Percentiles rank a stretch among this genome's conserved stretches.
These are phyloP conservation scores for Pseudocercospora macadamiae DNA, from an alignment of 2,329 filamentous ascomycete genomes.

Conservation along the genomic window DNA sequence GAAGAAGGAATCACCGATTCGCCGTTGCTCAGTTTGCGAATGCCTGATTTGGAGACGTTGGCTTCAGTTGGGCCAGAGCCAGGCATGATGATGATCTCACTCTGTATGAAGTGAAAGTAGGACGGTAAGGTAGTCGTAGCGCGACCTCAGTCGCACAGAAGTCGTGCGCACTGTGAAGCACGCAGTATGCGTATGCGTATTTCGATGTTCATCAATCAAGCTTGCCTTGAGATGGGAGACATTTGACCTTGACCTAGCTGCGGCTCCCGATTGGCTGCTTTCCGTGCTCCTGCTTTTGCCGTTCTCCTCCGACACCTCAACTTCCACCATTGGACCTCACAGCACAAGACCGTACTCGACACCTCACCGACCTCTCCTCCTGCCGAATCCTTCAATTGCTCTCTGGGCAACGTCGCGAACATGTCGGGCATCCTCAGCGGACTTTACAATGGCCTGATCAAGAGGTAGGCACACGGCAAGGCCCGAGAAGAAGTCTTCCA, in stretches of 20 bases:
- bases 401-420: conserved; percentile 22
- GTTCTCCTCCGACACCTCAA: conserved; percentile 6
- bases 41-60: conserved; percentile 49
- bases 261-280: conserved; percentile 12
- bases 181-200: too few species aligned
- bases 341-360: background rate
- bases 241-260: conserved; percentile 11
- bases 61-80: conserved; percentile 51
- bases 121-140: too few species aligned
- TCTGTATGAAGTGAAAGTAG: too few species aligned
- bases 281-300: background rate
- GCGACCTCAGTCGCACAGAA: background rate
- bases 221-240: background rate
- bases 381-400: background rate
- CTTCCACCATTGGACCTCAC: conserved; percentile 3
- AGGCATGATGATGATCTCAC: background rate
- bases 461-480: conserved; percentile 53
- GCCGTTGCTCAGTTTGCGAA: conserved; percentile 74
- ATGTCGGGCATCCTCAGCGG: conserved; percentile 63
- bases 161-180: background rate
- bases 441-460: conserved; percentile 56
- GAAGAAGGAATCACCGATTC: conserved; percentile 89
- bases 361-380: conserved; percentile 6
- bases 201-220: too few species aligned
- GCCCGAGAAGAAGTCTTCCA: conserved; percentile 41